Percentiles rank a stretch among this genome's conserved stretches.
These are phyloP conservation scores for Agaricus bisporus DNA, from an alignment of 768 basidiomycete species.

Conservation along the genomic window DNA sequence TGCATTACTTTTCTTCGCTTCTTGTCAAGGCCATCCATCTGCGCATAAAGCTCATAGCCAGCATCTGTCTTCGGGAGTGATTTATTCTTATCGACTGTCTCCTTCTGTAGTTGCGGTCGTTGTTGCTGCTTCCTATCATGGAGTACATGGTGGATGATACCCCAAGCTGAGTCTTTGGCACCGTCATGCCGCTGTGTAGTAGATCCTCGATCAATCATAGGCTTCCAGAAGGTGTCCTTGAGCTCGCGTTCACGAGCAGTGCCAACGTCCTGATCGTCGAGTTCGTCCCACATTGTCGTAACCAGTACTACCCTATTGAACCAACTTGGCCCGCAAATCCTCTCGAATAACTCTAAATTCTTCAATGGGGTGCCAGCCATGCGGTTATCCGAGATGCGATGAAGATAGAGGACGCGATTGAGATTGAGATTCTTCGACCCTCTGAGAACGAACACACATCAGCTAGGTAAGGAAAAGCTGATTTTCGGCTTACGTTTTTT, in stretches of 20 bases:
- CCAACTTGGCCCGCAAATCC: slow-evolving; percentile 27
- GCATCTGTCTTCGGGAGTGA: slow-evolving; percentile 19
- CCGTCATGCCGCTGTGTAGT: neutral
- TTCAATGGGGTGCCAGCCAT: slow-evolving; percentile 22
- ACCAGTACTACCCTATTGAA: slow-evolving; percentile 24
- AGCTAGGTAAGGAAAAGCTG: neutral
- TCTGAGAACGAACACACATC: neutral
- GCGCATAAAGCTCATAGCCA: slow-evolving; percentile 15
- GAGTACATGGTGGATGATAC: neutral
- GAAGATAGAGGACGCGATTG: slow-evolving; percentile 23
- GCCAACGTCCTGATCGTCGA: neutral
- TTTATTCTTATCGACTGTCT: slow-evolving; percentile 16
- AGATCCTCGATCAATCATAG: slow-evolving; percentile 11
- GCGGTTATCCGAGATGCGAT: slow-evolving; percentile 18
- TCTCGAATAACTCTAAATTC: slow-evolving; percentile 25
- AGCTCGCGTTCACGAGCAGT: slow-evolving; percentile 11
- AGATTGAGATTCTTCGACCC: slow-evolving; percentile 12
- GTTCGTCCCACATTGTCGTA: slow-evolving; percentile 21
- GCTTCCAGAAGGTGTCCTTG: slow-evolving; percentile 11
- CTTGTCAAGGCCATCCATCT: slow-evolving; percentile 19
- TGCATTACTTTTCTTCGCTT: slow-evolving; percentile 13
- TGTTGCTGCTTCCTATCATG: neutral
- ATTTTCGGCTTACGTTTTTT: slow-evolving; percentile 9
- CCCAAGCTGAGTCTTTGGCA: neutral
- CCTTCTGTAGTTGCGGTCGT: slow-evolving; percentile 14